These are phyloP conservation scores for Kewa caespitosa DNA, from an alignment of 179 eudicot species.

Conservation along the genomic window DNA sequence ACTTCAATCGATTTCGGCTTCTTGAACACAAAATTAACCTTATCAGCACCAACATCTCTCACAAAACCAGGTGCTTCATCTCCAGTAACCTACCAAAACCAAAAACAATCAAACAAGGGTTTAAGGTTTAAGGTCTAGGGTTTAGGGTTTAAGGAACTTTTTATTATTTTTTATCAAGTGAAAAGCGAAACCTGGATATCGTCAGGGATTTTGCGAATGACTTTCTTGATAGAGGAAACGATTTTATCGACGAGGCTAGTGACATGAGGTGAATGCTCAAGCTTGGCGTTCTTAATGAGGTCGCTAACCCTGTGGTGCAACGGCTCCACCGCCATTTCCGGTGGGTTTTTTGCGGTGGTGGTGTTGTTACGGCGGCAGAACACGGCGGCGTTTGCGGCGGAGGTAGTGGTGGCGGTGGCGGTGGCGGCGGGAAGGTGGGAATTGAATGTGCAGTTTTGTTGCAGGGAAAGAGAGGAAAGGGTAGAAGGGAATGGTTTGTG, in stretches of 20 bases:
- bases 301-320: conserved; percentile 53
- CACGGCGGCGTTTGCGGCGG: not conserved
- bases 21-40: conserved; percentile 81
- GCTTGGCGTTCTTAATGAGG: conserved; percentile 67
- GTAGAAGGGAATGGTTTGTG: not conserved
- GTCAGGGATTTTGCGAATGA: conserved; percentile 55
- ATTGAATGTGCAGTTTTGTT: not conserved
- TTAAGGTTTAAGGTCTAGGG: conserved; percentile 26
- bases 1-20: conserved; percentile 58
- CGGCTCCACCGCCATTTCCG: conserved; percentile 37
- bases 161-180: not conserved
- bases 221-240: conserved; percentile 46
- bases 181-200: conserved; percentile 44
- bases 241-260: conserved; percentile 47
- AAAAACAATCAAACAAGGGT: not conserved
- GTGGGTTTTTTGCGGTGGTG: not conserved
- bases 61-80: conserved; percentile 72
- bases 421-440: not conserved
- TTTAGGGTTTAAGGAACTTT: conserved; percentile 10
- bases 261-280: conserved; percentile 57
- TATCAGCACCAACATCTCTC: conserved; percentile 80
- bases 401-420: not conserved
- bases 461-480: not conserved
- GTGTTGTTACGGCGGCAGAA: no score
- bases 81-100: conserved; percentile 54